These are phyloP conservation scores for Talaromyces sp. DNA, from an alignment of 2,329 filamentous ascomycete genomes.

Conservation along the genomic window DNA sequence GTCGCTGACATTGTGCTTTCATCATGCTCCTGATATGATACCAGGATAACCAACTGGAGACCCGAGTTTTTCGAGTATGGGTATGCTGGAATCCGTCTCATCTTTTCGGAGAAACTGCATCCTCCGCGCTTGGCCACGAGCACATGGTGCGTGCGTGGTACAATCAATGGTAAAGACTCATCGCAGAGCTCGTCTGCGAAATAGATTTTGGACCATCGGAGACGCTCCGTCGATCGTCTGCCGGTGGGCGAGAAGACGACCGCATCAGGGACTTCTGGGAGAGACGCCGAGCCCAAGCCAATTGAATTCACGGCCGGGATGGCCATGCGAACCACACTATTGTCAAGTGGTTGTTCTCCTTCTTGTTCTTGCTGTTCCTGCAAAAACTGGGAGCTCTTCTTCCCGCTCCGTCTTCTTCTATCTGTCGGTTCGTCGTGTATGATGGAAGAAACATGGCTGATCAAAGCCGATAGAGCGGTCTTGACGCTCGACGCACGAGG, in stretches of 20 bases:
- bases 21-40: constrained; percentile 47
- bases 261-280: constrained; percentile 62
- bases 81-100: constrained; percentile 78
- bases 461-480: constrained; percentile 42
- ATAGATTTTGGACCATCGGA: constrained; percentile 68
- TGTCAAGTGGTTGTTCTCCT: not conserved
- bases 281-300: constrained; percentile 58
- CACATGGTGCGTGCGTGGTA: constrained; percentile 62
- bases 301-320: constrained; percentile 48
- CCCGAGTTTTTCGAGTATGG: constrained; percentile 46
- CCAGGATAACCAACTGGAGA: constrained; percentile 76
- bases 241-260: constrained; percentile 25
- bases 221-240: constrained; percentile 40
- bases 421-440: constrained; percentile 37
- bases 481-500: constrained; percentile 33
- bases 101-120: constrained; percentile 79
- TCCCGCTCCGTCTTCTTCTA: not conserved
- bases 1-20: constrained; percentile 41
- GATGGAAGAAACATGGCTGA: constrained; percentile 49
- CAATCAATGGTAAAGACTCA: constrained; percentile 48
- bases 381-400: not conserved
- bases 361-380: not conserved
- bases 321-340: constrained; percentile 29
- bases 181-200: constrained; percentile 65
- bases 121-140: constrained; percentile 77